Conservation (phyloP, 1,284 basidiomycete genomes). For the Rugosomyces carneus region DNA sequence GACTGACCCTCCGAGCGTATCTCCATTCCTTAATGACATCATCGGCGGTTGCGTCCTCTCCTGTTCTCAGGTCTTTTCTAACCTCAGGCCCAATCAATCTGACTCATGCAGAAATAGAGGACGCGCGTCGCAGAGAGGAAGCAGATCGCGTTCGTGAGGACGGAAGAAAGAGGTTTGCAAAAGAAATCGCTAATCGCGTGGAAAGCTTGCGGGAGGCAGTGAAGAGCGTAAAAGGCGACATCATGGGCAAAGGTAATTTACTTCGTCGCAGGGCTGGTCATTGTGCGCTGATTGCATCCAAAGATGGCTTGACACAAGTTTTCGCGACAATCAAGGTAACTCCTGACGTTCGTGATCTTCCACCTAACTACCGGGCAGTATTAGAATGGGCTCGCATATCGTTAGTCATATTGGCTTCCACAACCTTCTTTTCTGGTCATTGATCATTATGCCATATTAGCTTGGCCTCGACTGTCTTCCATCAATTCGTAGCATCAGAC, state of each 20-base stretch:
- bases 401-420: constrained; percentile 38
- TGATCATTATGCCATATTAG: constrained; percentile 26
- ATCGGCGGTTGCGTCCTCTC: constrained; percentile 73
- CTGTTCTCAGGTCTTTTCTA: constrained; percentile 84
- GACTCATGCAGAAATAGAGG: constrained; percentile 71
- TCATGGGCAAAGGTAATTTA: constrained; percentile 70
- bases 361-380: constrained; percentile 82
- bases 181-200: constrained; percentile 83
- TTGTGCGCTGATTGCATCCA: constrained; percentile 3
- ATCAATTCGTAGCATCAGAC: constrained; percentile 90
- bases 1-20: constrained; percentile 91
- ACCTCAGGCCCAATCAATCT: constrained; percentile 73
- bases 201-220: constrained; percentile 84
- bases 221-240: constrained; percentile 85
- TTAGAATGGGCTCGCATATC: constrained; percentile 97
- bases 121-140: constrained; percentile 77
- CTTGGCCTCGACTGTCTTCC: constrained; percentile 93
- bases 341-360: constrained; percentile 73
- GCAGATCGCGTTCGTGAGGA: constrained; percentile 89
- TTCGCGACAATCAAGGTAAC: constrained; percentile 87
- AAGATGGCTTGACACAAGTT: constrained; percentile 82
- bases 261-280: constrained; percentile 1
- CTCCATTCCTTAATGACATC: constrained; percentile 77
- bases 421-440: too few relatives aligned
- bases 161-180: constrained; percentile 79